phyloP scores from a whole-genome alignment of 176 grass and related monocot species.

The Oryza glaberrima region DNA sequence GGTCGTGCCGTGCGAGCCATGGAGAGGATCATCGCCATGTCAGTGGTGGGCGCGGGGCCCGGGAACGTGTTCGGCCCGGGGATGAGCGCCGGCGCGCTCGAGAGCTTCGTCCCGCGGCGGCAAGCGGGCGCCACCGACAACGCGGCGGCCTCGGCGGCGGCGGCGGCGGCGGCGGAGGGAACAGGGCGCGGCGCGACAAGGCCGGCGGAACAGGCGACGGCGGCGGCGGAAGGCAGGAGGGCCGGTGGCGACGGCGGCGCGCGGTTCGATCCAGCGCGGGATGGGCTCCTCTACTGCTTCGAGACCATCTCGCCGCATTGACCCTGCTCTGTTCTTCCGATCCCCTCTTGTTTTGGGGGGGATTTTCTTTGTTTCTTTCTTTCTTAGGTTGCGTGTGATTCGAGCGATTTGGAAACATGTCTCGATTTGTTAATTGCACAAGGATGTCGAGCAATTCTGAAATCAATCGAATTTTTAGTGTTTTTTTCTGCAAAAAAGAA shows the following conservation, averaged over 20 bases:
- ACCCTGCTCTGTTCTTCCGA: background rate
- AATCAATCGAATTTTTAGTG: background rate
- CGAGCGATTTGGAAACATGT: no score
- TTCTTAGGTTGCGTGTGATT: background rate
- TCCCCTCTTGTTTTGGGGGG: background rate
- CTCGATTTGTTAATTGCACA: background rate
- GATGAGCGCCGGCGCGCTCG: slow-evolving; percentile 44
- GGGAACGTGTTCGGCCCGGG: slow-evolving; percentile 40
- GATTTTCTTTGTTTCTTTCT: background rate
- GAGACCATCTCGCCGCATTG: slow-evolving; percentile 30
- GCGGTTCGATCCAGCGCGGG: background rate
- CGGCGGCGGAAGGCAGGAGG: background rate
- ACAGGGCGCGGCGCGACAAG: background rate
- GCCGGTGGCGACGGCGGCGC: background rate
- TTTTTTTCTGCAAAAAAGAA: background rate
- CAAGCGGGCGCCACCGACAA: background rate
- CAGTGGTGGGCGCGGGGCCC: slow-evolving; percentile 40
- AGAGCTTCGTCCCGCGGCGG: background rate
- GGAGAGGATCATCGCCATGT: slow-evolving; percentile 51
- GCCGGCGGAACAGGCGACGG: background rate
- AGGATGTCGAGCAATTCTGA: background rate
- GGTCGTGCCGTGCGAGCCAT: slow-evolving; percentile 18
- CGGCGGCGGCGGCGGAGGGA: background rate
- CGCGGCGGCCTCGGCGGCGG: no score
- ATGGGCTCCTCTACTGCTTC: background rate